These are phyloP conservation scores for Magnusiomyces tetraspermus DNA, from an alignment of 1,139 yeast genomes.

Conservation along the genomic window DNA sequence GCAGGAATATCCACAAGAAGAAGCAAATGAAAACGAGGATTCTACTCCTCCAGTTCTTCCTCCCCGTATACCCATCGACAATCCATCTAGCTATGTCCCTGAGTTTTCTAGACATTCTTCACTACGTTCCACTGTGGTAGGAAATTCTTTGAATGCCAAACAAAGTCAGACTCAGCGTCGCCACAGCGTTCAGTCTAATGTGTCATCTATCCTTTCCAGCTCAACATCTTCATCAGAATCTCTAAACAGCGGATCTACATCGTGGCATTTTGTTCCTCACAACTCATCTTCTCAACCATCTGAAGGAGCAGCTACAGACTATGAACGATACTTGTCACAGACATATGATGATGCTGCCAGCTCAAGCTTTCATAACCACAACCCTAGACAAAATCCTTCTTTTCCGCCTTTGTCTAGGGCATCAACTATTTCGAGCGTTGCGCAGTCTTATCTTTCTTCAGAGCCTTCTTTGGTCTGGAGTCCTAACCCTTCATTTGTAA, in stretches of 20 bases:
- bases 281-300: not conserved
- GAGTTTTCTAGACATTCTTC: too few species aligned
- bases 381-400: too few species aligned
- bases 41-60: constrained; percentile 3
- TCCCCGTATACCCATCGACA: not conserved
- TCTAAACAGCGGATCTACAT: not conserved
- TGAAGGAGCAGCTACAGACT: not conserved
- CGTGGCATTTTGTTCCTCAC: not conserved
- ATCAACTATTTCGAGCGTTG: not conserved
- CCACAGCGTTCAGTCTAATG: not conserved
- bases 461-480: not conserved
- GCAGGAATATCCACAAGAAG: too few species aligned
- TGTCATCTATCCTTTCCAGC: not conserved
- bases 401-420: not conserved
- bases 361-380: too few species aligned
- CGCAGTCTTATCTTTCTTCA: not conserved
- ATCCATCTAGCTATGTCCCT: not conserved
- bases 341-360: too few species aligned
- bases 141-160: too few species aligned
- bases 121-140: too few species aligned
- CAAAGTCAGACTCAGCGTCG: too few species aligned
- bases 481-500: not conserved
- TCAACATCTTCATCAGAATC: not conserved
- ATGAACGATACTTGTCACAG: not conserved
- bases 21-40: too few species aligned